Conservation (phyloP, 768 basidiomycete species). For the Scleroderma bovista region DNA sequence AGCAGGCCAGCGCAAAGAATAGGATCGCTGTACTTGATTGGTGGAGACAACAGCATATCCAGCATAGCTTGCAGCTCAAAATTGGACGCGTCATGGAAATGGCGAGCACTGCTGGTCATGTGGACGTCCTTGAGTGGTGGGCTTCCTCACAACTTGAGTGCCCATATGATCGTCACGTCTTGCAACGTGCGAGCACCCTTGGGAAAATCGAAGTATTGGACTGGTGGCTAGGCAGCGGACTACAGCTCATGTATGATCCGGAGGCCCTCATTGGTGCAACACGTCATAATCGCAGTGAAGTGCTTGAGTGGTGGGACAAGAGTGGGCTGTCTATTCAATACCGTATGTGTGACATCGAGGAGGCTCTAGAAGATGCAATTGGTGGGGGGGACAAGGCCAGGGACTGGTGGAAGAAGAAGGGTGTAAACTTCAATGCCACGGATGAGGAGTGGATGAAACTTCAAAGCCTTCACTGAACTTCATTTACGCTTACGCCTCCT, state of each 20-base stretch:
- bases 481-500: neutral
- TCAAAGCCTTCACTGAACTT: conserved; percentile 58
- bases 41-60: conserved; percentile 64
- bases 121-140: conserved; percentile 83
- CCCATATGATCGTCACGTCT: conserved; percentile 71
- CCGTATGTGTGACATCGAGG: conserved; percentile 88
- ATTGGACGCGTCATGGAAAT: conserved; percentile 83
- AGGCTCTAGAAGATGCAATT: conserved; percentile 83
- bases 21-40: conserved; percentile 74
- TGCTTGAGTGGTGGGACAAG: conserved; percentile 86
- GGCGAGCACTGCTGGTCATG: conserved; percentile 74
- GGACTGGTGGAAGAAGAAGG: conserved; percentile 77
- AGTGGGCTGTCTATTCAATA: conserved; percentile 77
- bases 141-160: conserved; percentile 68
- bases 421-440: conserved; percentile 77
- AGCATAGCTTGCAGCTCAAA: conserved; percentile 56
- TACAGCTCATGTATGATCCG: conserved; percentile 74
- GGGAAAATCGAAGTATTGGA: conserved; percentile 76
- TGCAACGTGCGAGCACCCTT: conserved; percentile 74
- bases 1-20: conserved; percentile 73
- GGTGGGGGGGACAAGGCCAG: conserved; percentile 72
- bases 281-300: conserved; percentile 72
- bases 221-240: conserved; percentile 79
- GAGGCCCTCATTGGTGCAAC: conserved; percentile 79
- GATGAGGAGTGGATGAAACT: conserved; percentile 88